Evolutionary conservation across 2,329 filamentous ascomycete genomes (phyloP).

Genomic region (Trichoderma sp.): DNA sequence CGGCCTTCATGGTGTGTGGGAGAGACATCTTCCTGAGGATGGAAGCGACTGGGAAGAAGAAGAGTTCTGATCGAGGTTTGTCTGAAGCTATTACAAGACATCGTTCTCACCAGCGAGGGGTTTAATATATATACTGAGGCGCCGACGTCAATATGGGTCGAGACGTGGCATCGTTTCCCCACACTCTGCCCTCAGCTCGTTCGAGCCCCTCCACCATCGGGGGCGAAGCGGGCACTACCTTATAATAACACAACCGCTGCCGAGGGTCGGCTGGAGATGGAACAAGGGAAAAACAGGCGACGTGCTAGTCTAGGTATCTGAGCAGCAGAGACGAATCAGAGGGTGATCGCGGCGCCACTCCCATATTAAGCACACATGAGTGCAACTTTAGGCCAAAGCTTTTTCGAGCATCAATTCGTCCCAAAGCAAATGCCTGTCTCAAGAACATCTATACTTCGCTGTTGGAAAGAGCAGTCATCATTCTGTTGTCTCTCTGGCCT

Average conservation of each 20-base stretch:
- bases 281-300: not conserved
- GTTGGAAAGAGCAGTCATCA: not conserved
- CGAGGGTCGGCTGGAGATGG: slow-evolving; percentile 7
- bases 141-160: slow-evolving; percentile 18
- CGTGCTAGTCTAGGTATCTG: not conserved
- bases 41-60: not conserved
- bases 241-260: not conserved
- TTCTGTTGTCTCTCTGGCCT: not conserved
- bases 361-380: not conserved
- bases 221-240: not conserved
- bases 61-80: not conserved
- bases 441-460: too few relatives aligned
- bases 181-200: slow-evolving; percentile 2
- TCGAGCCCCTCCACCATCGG: not conserved
- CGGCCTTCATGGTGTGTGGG: slow-evolving; percentile 74
- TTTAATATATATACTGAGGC: not conserved
- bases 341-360: not conserved
- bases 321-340: not conserved
- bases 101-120: not conserved
- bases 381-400: too few relatives aligned
- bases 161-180: not conserved
- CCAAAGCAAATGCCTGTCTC: too few relatives aligned
- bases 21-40: slow-evolving; percentile 37
- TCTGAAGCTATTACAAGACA: not conserved
- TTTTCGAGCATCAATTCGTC: too few relatives aligned